A percentile compares a stretch with the other conserved stretches of the same genome.
phyloP scores from a whole-genome alignment of 1,284 basidiomycete genomes.

The Sporisorium graminicola region DNA sequence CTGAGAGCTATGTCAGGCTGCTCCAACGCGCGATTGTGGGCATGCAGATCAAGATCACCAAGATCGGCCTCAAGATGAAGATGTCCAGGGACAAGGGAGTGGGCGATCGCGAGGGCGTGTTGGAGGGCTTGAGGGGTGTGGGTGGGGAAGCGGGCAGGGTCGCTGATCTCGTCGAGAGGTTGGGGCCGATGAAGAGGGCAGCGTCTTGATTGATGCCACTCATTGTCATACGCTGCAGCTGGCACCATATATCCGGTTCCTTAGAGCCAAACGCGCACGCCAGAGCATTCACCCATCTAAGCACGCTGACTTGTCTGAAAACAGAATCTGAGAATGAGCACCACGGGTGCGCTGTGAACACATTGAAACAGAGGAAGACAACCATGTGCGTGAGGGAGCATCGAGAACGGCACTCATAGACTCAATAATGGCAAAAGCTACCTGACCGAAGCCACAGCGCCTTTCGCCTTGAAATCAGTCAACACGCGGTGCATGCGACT shows the following conservation, averaged over 20 bases:
- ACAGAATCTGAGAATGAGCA: too few species aligned
- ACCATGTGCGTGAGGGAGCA: not conserved
- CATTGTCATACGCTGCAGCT: too few species aligned
- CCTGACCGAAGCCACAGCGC: not conserved
- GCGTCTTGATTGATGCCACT: too few species aligned
- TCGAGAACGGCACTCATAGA: not conserved
- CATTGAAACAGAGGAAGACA: too few species aligned
- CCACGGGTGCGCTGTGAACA: too few species aligned
- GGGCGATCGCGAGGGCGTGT: slow-evolving; percentile 70
- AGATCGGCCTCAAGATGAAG: slow-evolving; percentile 71
- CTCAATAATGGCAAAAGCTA: not conserved
- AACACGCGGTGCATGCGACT: slow-evolving; percentile 47
- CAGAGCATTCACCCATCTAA: not conserved
- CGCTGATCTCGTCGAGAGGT: slow-evolving; percentile 6
- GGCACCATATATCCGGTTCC: too few species aligned
- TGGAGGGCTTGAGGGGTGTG: slow-evolving; percentile 67
- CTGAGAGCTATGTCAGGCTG: slow-evolving; percentile 69
- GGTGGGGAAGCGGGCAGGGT: slow-evolving; percentile 42
- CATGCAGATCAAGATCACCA: slow-evolving; percentile 69
- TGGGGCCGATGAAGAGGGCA: slow-evolving; percentile 8
- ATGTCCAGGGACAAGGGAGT: slow-evolving; percentile 70
- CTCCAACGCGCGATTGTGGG: slow-evolving; percentile 71
- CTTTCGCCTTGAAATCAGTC: slow-evolving; percentile 35
- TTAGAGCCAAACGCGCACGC: too few species aligned
- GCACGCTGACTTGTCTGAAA: too few species aligned